A percentile compares a stretch with the other conserved stretches of the same genome.
phyloP scores from a whole-genome alignment of 495 filamentous ascomycete genomes.

The Aspergillus cavernicola region DNA sequence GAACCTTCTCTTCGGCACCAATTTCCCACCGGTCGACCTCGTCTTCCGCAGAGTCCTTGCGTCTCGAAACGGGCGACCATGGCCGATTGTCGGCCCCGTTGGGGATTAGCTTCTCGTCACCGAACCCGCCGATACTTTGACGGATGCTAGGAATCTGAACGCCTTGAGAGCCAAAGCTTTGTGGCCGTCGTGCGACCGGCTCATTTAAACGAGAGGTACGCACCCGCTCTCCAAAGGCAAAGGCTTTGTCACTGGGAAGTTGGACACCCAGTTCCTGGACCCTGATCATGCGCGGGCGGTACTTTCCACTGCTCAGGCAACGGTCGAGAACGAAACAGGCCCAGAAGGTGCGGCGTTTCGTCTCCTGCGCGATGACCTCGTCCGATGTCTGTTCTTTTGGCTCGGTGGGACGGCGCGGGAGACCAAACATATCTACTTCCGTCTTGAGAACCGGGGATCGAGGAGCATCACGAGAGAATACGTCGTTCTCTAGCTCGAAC shows the following conservation, averaged over 20 bases:
- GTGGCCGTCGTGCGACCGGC: constrained; percentile 34
- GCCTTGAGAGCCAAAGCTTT: constrained; percentile 41
- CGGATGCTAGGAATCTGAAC: constrained; percentile 47
- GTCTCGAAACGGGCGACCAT: constrained; percentile 52
- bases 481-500: constrained; percentile 55
- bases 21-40: constrained; percentile 57
- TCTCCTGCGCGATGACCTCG: constrained; percentile 66
- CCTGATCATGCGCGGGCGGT: constrained; percentile 64
- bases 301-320: constrained; percentile 71
- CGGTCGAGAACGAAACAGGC: constrained; percentile 82
- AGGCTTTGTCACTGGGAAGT: constrained; percentile 47
- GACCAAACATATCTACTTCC: constrained; percentile 45
- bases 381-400: constrained; percentile 44
- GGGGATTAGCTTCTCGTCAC: constrained; percentile 35
- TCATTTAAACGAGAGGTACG: constrained; percentile 43
- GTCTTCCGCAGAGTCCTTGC: constrained; percentile 63
- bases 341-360: constrained; percentile 79
- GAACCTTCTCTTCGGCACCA: constrained; percentile 62
- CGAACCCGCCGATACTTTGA: constrained; percentile 39
- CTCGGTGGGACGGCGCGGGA: constrained; percentile 28
- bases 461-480: constrained; percentile 36
- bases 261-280: constrained; percentile 59
- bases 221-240: constrained; percentile 47
- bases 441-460: constrained; percentile 37
- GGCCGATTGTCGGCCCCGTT: constrained; percentile 35